Evolutionary conservation across 164 flowering plant genomes (phyloP), one percentile per base, ranked within the genome.

Genomic region (Tetracentron sinense): DNA sequence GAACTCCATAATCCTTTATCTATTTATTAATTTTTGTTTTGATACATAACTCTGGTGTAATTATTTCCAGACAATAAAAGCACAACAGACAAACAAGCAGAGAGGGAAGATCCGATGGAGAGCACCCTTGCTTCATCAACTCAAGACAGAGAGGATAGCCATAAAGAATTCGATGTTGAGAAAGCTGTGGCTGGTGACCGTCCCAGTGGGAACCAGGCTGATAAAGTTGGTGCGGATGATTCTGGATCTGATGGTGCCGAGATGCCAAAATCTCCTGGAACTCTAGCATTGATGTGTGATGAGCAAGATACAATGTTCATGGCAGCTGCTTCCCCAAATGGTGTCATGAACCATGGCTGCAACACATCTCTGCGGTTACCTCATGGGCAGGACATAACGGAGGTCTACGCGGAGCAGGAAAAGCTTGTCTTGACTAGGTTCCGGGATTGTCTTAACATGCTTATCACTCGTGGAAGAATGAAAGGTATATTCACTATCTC

Each of bases 231-330:
- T 26, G 70, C 74, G 0, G 83, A 81, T 12, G 79, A 85, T 26
- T 77, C 81, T 26, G 70, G 69, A 62, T 75, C 83, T 44, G 88
- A 90, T 78, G 82, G 82, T 64, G 78, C 73, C 61, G 92, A 87
- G 63, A 63, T 54, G 15, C 87, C 98, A 25, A 84, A 91, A 91
- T 94, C 98, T 68, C 98, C 98, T 27, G 88, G 83, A 69, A 94
- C 96, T 5, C 81, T 87, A 52, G 98, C 97, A 33, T 72, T 94
- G 69, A 89, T 89, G 97, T 94, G 98, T 58, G 92, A 94, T 74
- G 98, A 94, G 77, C 78, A 86, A 70, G 97, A 91, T 59, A 75
- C 97, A 27, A 76, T 87, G 77, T 89, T 94, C 71, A 78, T 77
- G 77, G 63, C 84, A 44, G 74, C 86, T 64, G 77, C 84, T 67